Base-by-base conservation (phyloP, 345 rosid species). In the Ailanthus altissimus region DNA sequence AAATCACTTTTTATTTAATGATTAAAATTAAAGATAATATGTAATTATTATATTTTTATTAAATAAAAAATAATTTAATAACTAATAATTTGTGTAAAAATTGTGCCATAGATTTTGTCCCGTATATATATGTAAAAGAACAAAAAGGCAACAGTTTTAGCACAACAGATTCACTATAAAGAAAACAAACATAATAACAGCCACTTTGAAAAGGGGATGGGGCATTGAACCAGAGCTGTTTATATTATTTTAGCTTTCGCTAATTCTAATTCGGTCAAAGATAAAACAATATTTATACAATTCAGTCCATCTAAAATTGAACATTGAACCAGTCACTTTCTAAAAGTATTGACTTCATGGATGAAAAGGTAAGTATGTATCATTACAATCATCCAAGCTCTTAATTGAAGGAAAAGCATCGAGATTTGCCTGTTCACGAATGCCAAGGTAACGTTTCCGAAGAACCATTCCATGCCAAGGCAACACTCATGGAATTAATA, bases 391-490 rank as follows among this genome's bases (percentile, higher is more conserved):
- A 54, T 8, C 6, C n/a, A 3, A 32, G 8, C n/a, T 32, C 20
- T 57, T 28, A 15, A 45, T 8, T n/a, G 23, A 76, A 45, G 26
- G 62, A 3, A 28, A 56, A 32, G 57, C 5, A 46, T 43, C 26
- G 38, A 63, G 59, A 32, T 49, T 32, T 65, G 85, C 89, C 90
- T 90, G 93, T n/a, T 79, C 77, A 16, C 40, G 12, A 50, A 63
- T 75, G 25, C 70, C 8, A 47, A 90, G 79, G 68, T 77, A 85
- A 65, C 74, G 67, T 80, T 84, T 88, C 38, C 88, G 78, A 66
- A 90, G 76, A 74, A 90, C 86, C 90, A 90, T 87, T 56, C 94
- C 94, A 68, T 88, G 86, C 75, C 89, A 54, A 15, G 59, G 53
- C 2, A n/a, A 60, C 65, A 1, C 18, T 0, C 0, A 9, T 4